phyloP scores from a whole-genome alignment of 2,329 filamentous ascomycete genomes.

The Furcasterigmium furcatum region DNA sequence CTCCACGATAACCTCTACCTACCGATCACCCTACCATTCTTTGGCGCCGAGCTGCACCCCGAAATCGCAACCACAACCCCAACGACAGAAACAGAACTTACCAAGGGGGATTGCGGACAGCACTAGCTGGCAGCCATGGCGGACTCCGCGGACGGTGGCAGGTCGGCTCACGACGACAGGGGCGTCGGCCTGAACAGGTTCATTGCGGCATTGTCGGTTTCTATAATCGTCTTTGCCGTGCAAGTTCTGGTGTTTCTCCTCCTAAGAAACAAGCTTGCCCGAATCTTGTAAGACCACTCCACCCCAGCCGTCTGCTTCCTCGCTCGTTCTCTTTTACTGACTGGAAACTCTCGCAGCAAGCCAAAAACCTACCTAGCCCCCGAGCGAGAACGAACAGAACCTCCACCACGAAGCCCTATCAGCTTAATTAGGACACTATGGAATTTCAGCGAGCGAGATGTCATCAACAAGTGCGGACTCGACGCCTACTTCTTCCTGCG shows the following conservation, averaged over 20 bases:
- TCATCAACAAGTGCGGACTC: conserved; percentile 92
- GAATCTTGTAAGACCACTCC: conserved; percentile 69
- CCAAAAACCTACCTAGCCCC: conserved; percentile 84
- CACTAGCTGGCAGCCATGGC: not conserved
- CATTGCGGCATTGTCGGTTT: conserved; percentile 60
- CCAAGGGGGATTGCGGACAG: too few relatives aligned
- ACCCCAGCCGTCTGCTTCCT: not conserved
- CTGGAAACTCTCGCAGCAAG: conserved; percentile 49
- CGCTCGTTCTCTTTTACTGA: conserved; percentile 6
- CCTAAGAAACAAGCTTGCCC: conserved; percentile 71
- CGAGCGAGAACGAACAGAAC: conserved; percentile 76
- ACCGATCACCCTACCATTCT: too few relatives aligned
- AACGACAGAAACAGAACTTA: too few relatives aligned
- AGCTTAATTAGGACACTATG: conserved; percentile 57
- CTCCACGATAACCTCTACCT: too few relatives aligned
- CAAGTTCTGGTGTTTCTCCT: conserved; percentile 71
- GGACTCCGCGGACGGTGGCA: too few relatives aligned
- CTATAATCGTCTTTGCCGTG: conserved; percentile 59
- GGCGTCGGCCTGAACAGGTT: conserved; percentile 54
- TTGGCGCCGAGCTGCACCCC: too few relatives aligned
- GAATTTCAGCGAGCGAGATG: conserved; percentile 68
- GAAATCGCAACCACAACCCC: too few relatives aligned
- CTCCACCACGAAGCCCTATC: conserved; percentile 59
- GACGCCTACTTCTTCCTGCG: conserved; percentile 98
- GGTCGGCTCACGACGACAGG: too few relatives aligned